These are phyloP conservation scores for Lophium mytilinum DNA, from an alignment of 495 filamentous ascomycete species.

Conservation along the genomic window DNA sequence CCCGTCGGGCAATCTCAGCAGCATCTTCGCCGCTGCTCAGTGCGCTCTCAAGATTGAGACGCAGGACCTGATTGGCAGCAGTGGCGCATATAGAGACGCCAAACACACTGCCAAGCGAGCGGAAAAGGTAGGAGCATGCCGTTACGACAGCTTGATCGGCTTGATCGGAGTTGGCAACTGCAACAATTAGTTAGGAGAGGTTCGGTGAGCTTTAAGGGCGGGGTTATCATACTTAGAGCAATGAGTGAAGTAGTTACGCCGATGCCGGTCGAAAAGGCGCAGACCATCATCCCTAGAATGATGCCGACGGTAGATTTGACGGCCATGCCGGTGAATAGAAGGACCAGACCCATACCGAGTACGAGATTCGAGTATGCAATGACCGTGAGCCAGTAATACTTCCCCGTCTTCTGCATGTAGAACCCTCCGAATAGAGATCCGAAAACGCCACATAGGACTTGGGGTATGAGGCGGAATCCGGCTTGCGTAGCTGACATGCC, in stretches of 20 bases:
- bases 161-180: slow-evolving; percentile 56
- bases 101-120: slow-evolving; percentile 68
- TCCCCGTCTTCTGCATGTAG: slow-evolving; percentile 68
- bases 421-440: slow-evolving; percentile 64
- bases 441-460: slow-evolving; percentile 52
- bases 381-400: slow-evolving; percentile 69
- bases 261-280: slow-evolving; percentile 54
- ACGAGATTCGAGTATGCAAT: slow-evolving; percentile 45
- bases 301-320: slow-evolving; percentile 40
- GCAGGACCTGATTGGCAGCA: slow-evolving; percentile 63
- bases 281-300: slow-evolving; percentile 47
- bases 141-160: slow-evolving; percentile 72
- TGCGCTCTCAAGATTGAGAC: slow-evolving; percentile 45
- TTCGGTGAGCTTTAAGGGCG: not conserved
- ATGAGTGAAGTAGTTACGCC: slow-evolving; percentile 67
- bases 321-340: slow-evolving; percentile 52
- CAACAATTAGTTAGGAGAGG: not conserved
- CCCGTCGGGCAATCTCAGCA: slow-evolving; percentile 60
- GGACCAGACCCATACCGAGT: slow-evolving; percentile 46
- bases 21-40: slow-evolving; percentile 53
- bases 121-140: slow-evolving; percentile 81
- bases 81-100: slow-evolving; percentile 65
- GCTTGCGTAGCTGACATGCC: slow-evolving; percentile 56
- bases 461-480: slow-evolving; percentile 60
- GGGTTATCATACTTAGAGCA: slow-evolving; percentile 42